These are phyloP conservation scores for Magnaporthales sp. DNA, from an alignment of 2,329 filamentous ascomycete genomes.

Conservation along the genomic window DNA sequence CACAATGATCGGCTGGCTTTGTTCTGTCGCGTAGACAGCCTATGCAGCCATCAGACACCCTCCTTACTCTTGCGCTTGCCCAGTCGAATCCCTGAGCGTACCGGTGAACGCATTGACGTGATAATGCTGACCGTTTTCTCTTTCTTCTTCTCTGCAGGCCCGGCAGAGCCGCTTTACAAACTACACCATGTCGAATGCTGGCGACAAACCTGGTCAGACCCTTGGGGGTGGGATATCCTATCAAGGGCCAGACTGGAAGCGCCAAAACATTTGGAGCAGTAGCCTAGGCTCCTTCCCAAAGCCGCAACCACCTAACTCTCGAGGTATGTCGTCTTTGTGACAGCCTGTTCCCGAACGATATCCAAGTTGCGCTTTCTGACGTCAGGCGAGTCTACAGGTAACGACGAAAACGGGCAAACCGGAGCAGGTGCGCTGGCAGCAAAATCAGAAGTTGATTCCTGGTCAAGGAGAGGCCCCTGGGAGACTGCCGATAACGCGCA, in stretches of 20 bases:
- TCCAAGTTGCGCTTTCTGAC: slow-evolving; percentile 11
- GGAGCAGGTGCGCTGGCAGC: slow-evolving; percentile 62
- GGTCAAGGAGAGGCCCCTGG: slow-evolving; percentile 51
- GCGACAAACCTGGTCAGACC: slow-evolving; percentile 24
- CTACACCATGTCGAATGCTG: slow-evolving; percentile 24
- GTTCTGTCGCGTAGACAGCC: background rate
- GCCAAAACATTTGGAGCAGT: slow-evolving; percentile 42
- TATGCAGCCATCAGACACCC: background rate
- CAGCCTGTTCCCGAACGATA: background rate
- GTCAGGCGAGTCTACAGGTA: slow-evolving; percentile 17
- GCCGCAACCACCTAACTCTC: slow-evolving; percentile 33
- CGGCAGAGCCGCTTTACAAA: slow-evolving; percentile 28
- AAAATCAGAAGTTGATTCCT: slow-evolving; percentile 60
- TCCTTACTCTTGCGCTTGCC: background rate
- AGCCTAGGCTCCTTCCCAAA: slow-evolving; percentile 32
- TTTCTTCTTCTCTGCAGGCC: slow-evolving; percentile 16
- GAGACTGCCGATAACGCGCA: slow-evolving; percentile 38
- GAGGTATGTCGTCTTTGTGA: slow-evolving; percentile 32
- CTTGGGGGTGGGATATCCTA: slow-evolving; percentile 28
- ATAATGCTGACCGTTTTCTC: slow-evolving; percentile 3
- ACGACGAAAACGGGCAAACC: slow-evolving; percentile 45
- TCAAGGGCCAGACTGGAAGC: slow-evolving; percentile 25
- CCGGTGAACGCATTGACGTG: background rate
- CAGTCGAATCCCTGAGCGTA: background rate
- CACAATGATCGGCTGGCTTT: background rate